Conservation (phyloP, 768 basidiomycete genomes). For the Lentinula edodes region DNA sequence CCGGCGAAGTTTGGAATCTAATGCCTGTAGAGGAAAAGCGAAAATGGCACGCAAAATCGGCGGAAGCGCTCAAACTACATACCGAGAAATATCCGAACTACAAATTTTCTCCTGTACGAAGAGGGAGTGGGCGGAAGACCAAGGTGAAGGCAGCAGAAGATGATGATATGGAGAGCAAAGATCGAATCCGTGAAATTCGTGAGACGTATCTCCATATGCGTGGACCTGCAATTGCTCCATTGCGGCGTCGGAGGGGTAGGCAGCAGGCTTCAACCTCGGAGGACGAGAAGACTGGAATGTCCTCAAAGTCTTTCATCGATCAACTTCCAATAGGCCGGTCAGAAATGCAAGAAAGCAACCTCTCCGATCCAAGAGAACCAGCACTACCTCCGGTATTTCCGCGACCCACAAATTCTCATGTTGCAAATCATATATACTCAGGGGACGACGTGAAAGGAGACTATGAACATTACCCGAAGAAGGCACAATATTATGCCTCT, state of each 20-base stretch:
- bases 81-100: constrained; percentile 51
- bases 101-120: constrained; percentile 49
- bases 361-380: background rate
- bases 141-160: background rate
- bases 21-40: constrained; percentile 40
- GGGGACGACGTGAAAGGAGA: no score
- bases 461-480: background rate
- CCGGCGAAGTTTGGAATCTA: constrained; percentile 63
- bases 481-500: background rate
- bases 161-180: constrained; percentile 11
- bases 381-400: background rate
- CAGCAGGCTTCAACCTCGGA: constrained; percentile 15
- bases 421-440: background rate
- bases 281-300: constrained; percentile 3
- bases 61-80: constrained; percentile 41
- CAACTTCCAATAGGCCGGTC: background rate
- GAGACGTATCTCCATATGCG: constrained; percentile 26
- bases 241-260: constrained; percentile 26
- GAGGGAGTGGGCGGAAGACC: constrained; percentile 21
- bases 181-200: constrained; percentile 26
- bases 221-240: constrained; percentile 29
- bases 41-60: constrained; percentile 42
- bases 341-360: background rate
- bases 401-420: background rate
- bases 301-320: background rate